Conservation (phyloP, 202 grass and related monocot species). For the Schoenoplectus triqueter region DNA sequence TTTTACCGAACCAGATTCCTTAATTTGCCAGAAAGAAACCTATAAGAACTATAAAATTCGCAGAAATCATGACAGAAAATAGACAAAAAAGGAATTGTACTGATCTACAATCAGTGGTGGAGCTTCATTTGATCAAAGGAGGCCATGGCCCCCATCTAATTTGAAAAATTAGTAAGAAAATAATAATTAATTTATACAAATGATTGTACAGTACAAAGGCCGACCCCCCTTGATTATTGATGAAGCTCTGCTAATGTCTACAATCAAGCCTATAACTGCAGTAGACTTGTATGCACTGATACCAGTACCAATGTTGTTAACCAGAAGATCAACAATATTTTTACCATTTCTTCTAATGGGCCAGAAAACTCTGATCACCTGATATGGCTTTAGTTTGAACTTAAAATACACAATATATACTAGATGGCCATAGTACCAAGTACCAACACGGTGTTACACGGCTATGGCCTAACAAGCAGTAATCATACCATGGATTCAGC, state of each 20-base stretch:
- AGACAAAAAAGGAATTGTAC: background rate
- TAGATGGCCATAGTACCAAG: background rate
- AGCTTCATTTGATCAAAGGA: no score
- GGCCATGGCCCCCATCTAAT: no score
- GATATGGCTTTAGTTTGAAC: background rate
- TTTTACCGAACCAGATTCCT: background rate
- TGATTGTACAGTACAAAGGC: no score
- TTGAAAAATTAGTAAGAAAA: no score
- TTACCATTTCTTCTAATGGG: background rate
- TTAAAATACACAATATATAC: background rate
- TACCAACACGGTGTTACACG: background rate
- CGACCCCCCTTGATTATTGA: no score
- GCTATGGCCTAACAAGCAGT: background rate
- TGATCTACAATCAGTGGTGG: background rate
- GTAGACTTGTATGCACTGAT: background rate
- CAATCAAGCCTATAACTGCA: no score
- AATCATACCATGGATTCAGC: constrained; percentile 45
- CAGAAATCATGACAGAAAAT: background rate
- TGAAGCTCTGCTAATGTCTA: background rate
- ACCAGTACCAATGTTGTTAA: background rate
- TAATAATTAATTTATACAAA: no score
- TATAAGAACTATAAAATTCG: background rate
- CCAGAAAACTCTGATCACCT: background rate
- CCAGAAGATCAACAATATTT: background rate
- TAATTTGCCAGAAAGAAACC: constrained; percentile 1